A percentile compares a stretch with the other conserved stretches of the same genome.
Evolutionary conservation across 75 land plant species (phyloP).

Genomic region (Isoetes taiwanensis): DNA sequence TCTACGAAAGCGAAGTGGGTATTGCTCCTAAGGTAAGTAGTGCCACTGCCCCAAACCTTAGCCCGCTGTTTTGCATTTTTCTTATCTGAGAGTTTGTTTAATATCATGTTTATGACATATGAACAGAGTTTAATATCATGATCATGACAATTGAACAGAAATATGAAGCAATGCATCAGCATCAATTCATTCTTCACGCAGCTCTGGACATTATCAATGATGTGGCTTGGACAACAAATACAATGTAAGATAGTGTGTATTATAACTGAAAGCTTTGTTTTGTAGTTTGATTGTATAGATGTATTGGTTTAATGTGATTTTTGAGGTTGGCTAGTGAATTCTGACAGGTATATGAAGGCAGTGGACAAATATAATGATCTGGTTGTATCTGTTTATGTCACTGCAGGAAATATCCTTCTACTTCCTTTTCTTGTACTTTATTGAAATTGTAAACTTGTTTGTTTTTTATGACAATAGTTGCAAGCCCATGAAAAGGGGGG

Average conservation of each 20-base stretch:
- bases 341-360: slow-evolving; percentile 70
- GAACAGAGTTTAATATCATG: too few species aligned
- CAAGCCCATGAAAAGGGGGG: background rate
- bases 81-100: too few species aligned
- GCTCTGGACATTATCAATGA: slow-evolving; percentile 95
- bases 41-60: background rate
- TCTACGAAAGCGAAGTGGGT: slow-evolving; percentile 48
- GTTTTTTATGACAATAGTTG: background rate
- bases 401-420: slow-evolving; percentile 95
- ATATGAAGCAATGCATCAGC: slow-evolving; percentile 85
- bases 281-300: background rate
- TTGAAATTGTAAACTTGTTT: slow-evolving; percentile 2
- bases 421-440: slow-evolving; percentile 21
- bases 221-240: slow-evolving; percentile 87
- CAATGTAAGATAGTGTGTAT: slow-evolving; percentile 41
- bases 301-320: background rate
- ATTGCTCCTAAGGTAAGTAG: slow-evolving; percentile 28
- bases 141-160: too few species aligned
- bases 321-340: background rate
- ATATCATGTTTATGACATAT: too few species aligned
- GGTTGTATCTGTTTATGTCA: slow-evolving; percentile 88
- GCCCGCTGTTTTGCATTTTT: too few species aligned
- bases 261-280: background rate
- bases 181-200: slow-evolving; percentile 91
- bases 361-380: slow-evolving; percentile 90